Evolutionary conservation across 441 rosid genomes (phyloP), one percentile per base, ranked within the genome.

Genomic region (Corymbia calophylla): DNA sequence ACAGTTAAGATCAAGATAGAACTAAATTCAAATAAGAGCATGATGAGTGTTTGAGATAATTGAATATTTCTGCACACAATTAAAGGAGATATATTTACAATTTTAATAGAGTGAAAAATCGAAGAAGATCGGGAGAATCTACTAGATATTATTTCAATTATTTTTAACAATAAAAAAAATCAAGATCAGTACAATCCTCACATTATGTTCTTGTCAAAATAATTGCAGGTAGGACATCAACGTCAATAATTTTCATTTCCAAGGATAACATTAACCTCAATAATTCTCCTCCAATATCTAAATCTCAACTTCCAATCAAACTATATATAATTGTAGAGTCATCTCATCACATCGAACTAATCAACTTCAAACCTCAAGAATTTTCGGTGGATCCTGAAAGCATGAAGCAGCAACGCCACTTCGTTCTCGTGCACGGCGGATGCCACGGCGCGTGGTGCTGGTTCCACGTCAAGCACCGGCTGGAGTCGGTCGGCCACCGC

Each of bases 371-470:
- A 29, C 68, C 21, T 17, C 68, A 62, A 62, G 32, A 29, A 62
- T 62, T 29, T 62, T 13, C 2, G 1, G 1, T 18, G 80, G 80
- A 68, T 68, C 80, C 47, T 9, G 5, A 73, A 73, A 17, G 21
- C 80, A 56, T 53, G 51, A 39, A 56, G 27, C 89, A 56, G 47
- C 88, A 70, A 29, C 89, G 51, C 60, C 95, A 95, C 19, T 91
- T 90, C 88, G 92, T 93, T 88, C 91, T 95, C 14, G 95, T 95
- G 51, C 95, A 95, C 49, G 95, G 96, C 8, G 89, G 91, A 9
- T 91, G 92, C 80, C 95, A 93, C 31, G 97, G 97, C 13, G 95
- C 95, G 0, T 96, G 96, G 97, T 51, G 91, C 47, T 96, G 98
- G 97, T 92, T 93, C 94, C 94, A 93, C 89, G 51, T 94, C 27